Base-by-base conservation (phyloP, 768 basidiomycete species). In the Rickenella mellea region DNA sequence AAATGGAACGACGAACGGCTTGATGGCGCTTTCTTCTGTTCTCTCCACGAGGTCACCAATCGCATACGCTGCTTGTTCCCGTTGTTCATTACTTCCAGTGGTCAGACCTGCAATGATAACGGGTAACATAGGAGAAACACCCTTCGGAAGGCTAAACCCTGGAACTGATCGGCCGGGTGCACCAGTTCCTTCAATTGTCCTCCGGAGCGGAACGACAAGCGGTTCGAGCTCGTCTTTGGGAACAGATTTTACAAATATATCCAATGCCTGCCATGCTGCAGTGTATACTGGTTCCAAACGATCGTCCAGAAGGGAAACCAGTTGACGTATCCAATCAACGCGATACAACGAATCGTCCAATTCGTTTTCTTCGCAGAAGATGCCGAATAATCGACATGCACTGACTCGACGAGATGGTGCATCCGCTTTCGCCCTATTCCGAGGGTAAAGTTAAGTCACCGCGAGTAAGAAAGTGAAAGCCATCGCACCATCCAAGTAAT, bases 11-110 rank as follows among this genome's bases (percentile, higher is more conserved):
- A 94, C 91, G 62, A 85, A 97, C 0, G 92, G 86, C 60, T 94
- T 96, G 73, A 98, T 86, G 0, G 91, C 80, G 14, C 61, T 62
- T 54, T 81, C 78, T n/a, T 83, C 75, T 1, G 93, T 96, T 22
- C 79, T 74, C 58, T 92, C 83, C 26, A 97, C 89, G 27, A 99
- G 76, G 51, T 97, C 94, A n/a, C 89, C 86, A 46, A 98, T 93
- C 22, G 89, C 92, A 52, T 90, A 90, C 0, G 94, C 91, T 0
- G 94, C 93, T 51, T 94, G 84, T 61, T 98, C 96, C 51, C 88
- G 72, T 54, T 91, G 90, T 46, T 97, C 93, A 60, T 93, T 93
- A 59, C 77, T 97, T 27, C 94, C 94, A 3, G 83, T 86, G 0
- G 92, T 90, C 27, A 98, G 82, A 51, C 94, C 94, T 3, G 88